A percentile compares a stretch with the other conserved stretches of the same genome.
These are phyloP conservation scores for Carex sylvatica DNA, from an alignment of 202 grass and related monocot genomes.

Conservation along the genomic window DNA sequence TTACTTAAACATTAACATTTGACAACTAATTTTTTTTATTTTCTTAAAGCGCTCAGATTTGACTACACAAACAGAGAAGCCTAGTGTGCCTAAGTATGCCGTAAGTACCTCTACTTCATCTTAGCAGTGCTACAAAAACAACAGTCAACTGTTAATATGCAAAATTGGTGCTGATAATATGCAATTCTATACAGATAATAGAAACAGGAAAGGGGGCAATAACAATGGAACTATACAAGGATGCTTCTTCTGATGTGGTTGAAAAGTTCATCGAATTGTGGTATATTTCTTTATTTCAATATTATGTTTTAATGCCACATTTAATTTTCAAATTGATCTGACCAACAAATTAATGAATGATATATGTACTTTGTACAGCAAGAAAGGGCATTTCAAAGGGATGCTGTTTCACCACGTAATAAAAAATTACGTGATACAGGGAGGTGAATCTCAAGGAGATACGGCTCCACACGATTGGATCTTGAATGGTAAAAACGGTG, in stretches of 20 bases:
- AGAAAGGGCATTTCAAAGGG: conserved; percentile 83
- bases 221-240: conserved; percentile 79
- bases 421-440: conserved; percentile 93
- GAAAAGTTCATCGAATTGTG: conserved; percentile 78
- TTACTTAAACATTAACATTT: conserved; percentile 27
- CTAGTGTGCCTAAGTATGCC: conserved; percentile 50
- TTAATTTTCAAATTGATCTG: conserved; percentile 13
- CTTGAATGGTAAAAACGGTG: conserved; percentile 70
- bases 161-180: conserved; percentile 2
- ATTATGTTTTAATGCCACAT: neutral
- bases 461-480: conserved; percentile 79
- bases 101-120: conserved; percentile 42
- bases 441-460: conserved; percentile 72
- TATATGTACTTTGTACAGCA: conserved; percentile 46
- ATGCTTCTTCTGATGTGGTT: conserved; percentile 70
- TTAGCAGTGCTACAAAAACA: neutral
- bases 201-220: conserved; percentile 77
- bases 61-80: conserved; percentile 43
- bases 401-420: conserved; percentile 93
- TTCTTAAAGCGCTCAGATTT: conserved; percentile 44
- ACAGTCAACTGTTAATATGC: neutral
- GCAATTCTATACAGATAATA: conserved; percentile 54
- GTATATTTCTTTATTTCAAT: conserved; percentile 37
- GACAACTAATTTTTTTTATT: conserved; percentile 34
- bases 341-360: conserved; percentile 5